Evolutionary conservation across 805 yeast genomes (phyloP).

Genomic region (Hanseniaspora vineae): DNA sequence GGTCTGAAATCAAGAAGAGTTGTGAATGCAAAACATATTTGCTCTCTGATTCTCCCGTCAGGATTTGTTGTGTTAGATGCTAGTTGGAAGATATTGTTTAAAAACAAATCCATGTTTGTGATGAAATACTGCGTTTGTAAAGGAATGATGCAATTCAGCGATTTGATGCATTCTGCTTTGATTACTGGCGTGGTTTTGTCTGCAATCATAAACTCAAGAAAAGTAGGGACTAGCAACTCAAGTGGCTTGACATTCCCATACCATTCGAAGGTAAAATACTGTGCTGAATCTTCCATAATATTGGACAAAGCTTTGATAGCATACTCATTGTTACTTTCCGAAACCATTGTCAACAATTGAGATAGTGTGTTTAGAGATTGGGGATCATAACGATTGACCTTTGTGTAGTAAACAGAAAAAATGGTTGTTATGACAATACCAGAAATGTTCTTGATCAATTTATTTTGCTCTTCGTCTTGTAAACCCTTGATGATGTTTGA

Average conservation of each 20-base stretch:
- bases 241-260: constrained; percentile 43
- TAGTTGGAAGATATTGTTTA: constrained; percentile 50
- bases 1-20: constrained; percentile 63
- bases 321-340: constrained; percentile 30
- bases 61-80: constrained; percentile 42
- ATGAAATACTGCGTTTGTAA: constrained; percentile 54
- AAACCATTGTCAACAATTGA: constrained; percentile 49
- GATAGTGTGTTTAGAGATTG: constrained; percentile 58
- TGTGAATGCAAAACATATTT: constrained; percentile 67
- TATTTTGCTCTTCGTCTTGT: constrained; percentile 11
- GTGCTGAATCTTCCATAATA: constrained; percentile 80
- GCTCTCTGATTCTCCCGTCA: constrained; percentile 44
- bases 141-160: constrained; percentile 66
- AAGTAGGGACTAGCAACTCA: constrained; percentile 50
- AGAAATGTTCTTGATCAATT: constrained; percentile 67
- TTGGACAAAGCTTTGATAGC: constrained; percentile 63
- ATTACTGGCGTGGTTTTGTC: constrained; percentile 28
- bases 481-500: constrained; percentile 30
- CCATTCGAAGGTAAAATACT: constrained; percentile 49
- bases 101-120: constrained; percentile 50
- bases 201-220: constrained; percentile 37
- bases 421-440: constrained; percentile 83
- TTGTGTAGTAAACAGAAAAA: constrained; percentile 35
- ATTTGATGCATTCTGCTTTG: constrained; percentile 49
- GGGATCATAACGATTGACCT: constrained; percentile 24